Evolutionary conservation across 495 filamentous ascomycete genomes (phyloP), one percentile per base, ranked within the genome.

Genomic region (Hypoxylon intermedium): DNA sequence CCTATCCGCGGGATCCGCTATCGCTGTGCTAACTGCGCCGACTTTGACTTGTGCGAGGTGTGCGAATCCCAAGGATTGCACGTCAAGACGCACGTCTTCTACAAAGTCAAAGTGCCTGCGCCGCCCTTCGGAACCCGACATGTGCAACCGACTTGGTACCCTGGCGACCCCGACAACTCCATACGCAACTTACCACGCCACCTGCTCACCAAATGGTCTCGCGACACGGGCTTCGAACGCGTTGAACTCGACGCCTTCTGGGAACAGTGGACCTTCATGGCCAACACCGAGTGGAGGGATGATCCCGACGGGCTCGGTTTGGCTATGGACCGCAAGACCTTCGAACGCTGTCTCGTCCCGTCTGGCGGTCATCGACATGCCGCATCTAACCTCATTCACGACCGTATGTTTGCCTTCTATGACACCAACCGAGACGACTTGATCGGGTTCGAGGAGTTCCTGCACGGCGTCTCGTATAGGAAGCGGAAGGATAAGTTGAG

Each of bases 361-460:
- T 89, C 89, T 31, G 88, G 86, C 2, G 86, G 89, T n/a, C 82
- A 84, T 54, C 81, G 87, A 24, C 87, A 89, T 11, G 85, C 88
- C 7, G 82, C 89, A 4, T 91, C 93, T 4, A 97, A 93, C 72
- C 80, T 97, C 2, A 89, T 98, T 37, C 93, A 96, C 66, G 93
- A 98, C 75, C 88, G 94, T 52, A 90, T 96, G 83, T 99, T 99
- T 75, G 84, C 89, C 26, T 97, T 97, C 72, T 99, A 96, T 72
- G 95, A 98, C 67, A 89, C 86, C 34, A 91, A 98, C 67, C 79
- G 84, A 26, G 90, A 98, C 66, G 90, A 88, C 6, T 75, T 95
- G 7, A 96, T 99, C 65, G 89, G 91, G n/a, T 97, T 98, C 63
- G 84, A 89, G 47, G 95, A 98, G 65, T 98, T 97, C 68, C 71